These are phyloP conservation scores for Calocybe cyanea DNA, from an alignment of 768 basidiomycete genomes.

Conservation along the genomic window DNA sequence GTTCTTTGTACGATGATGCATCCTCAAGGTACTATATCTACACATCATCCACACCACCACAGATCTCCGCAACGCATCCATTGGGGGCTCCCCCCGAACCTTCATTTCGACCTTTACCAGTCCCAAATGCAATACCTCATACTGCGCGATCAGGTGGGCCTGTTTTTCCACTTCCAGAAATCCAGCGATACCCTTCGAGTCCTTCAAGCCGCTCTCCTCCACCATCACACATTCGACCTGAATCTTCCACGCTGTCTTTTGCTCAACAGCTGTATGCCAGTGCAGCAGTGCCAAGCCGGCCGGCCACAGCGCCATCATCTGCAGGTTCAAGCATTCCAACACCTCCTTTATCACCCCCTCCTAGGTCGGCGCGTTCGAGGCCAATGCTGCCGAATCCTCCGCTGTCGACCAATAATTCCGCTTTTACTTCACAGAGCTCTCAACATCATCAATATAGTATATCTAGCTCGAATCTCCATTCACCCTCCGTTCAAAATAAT, in stretches of 20 bases:
- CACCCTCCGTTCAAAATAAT: background rate
- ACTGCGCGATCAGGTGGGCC: background rate
- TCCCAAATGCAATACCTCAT: background rate
- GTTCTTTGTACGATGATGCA: no score
- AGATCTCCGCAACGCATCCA: conserved; percentile 13
- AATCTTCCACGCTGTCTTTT: conserved; percentile 7
- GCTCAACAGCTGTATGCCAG: conserved; percentile 18
- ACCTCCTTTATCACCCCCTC: background rate
- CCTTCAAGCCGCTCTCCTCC: background rate
- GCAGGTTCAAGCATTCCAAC: background rate
- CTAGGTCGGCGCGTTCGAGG: background rate
- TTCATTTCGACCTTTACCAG: background rate
- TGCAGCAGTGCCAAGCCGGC: conserved; percentile 1
- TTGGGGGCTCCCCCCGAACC: conserved; percentile 8
- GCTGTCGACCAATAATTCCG: background rate
- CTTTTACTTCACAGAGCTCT: background rate
- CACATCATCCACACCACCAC: conserved; percentile 10
- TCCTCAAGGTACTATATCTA: conserved; percentile 16
- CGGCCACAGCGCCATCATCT: conserved; percentile 1
- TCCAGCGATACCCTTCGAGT: background rate
- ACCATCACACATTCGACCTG: conserved; percentile 4
- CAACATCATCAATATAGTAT: background rate
- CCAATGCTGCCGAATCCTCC: conserved; percentile 4
- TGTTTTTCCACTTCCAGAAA: conserved; percentile 2
- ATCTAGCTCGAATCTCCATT: background rate